These are phyloP conservation scores for Zymoseptoria tritici DNA, from an alignment of 2,329 filamentous ascomycete species.

Conservation along the genomic window DNA sequence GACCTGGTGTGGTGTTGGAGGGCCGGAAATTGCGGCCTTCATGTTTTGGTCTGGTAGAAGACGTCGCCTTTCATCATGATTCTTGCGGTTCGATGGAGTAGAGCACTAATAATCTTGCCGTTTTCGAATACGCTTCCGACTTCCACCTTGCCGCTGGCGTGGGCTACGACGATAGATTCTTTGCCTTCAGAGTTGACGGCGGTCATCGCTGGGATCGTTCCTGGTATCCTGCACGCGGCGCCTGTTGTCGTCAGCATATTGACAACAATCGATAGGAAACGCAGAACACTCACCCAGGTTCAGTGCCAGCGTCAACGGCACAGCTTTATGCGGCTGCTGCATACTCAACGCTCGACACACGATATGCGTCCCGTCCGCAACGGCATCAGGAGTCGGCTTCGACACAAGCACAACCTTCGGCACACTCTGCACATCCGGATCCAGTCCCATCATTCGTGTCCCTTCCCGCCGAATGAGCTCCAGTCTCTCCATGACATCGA, in stretches of 20 bases:
- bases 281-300: conserved; percentile 26
- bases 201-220: conserved; percentile 19
- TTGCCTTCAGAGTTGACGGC: conserved; percentile 13
- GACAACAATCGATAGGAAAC: not conserved
- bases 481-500: conserved; percentile 43
- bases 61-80: conserved; percentile 28
- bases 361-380: conserved; percentile 27
- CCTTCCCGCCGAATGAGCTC: conserved; percentile 53
- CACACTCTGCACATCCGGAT: conserved; percentile 42
- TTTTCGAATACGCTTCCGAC: conserved; percentile 22
- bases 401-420: conserved; percentile 57
- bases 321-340: conserved; percentile 37
- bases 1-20: not conserved
- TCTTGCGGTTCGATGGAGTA: conserved; percentile 24
- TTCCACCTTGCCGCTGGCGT: conserved; percentile 24
- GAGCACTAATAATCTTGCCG: conserved; percentile 22
- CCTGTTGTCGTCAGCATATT: conserved; percentile 8
- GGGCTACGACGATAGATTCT: conserved; percentile 21
- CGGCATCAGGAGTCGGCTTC: conserved; percentile 14
- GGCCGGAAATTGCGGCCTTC: not conserved
- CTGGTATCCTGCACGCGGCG: conserved; percentile 30
- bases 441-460: conserved; percentile 55
- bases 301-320: conserved; percentile 37
- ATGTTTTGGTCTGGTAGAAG: conserved; percentile 12
- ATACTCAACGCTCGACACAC: conserved; percentile 39